Percentiles rank a stretch among this genome's conserved stretches.
Conservation (phyloP, 2,329 filamentous ascomycete genomes). For the Fusarium sp. region DNA sequence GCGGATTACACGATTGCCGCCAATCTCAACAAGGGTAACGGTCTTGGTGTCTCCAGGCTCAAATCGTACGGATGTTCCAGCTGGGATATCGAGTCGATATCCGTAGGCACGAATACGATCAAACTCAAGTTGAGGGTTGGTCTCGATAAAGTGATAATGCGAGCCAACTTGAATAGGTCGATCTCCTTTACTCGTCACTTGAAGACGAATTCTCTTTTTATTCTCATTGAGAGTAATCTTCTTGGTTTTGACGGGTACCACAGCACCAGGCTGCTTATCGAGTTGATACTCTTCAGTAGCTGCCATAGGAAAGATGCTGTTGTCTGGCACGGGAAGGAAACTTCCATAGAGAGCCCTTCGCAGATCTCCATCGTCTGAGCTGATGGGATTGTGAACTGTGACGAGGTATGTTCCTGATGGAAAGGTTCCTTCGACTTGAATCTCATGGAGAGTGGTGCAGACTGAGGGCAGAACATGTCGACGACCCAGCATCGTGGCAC, state of each 20-base stretch:
- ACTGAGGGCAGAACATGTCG: constrained; percentile 91
- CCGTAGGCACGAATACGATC: constrained; percentile 87
- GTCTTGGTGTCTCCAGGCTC: constrained; percentile 95
- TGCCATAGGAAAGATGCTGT: constrained; percentile 74
- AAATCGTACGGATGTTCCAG: constrained; percentile 92
- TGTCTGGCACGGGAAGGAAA: constrained; percentile 83
- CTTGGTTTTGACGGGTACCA: constrained; percentile 76
- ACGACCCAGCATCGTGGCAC: constrained; percentile 91
- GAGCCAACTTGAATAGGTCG: constrained; percentile 92
- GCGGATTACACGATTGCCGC: constrained; percentile 80
- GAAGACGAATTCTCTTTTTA: constrained; percentile 77
- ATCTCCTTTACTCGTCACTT: constrained; percentile 88
- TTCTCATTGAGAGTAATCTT: constrained; percentile 79
- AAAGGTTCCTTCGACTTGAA: constrained; percentile 96
- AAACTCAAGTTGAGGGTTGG: constrained; percentile 90
- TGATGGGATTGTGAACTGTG: constrained; percentile 91
- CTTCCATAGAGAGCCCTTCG: constrained; percentile 90
- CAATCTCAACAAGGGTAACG: constrained; percentile 90
- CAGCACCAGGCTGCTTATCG: constrained; percentile 80
- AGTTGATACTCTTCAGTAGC: constrained; percentile 74
- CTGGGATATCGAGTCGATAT: constrained; percentile 87
- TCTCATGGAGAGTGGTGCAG: constrained; percentile 79
- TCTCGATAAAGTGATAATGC: constrained; percentile 96
- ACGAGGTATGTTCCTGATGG: constrained; percentile 91
- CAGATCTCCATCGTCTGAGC: constrained; percentile 86